Evolutionary conservation across 2,329 filamentous ascomycete species (phyloP), one percentile per base, ranked within the genome.

Genomic region (Xylariaceae sp.): DNA sequence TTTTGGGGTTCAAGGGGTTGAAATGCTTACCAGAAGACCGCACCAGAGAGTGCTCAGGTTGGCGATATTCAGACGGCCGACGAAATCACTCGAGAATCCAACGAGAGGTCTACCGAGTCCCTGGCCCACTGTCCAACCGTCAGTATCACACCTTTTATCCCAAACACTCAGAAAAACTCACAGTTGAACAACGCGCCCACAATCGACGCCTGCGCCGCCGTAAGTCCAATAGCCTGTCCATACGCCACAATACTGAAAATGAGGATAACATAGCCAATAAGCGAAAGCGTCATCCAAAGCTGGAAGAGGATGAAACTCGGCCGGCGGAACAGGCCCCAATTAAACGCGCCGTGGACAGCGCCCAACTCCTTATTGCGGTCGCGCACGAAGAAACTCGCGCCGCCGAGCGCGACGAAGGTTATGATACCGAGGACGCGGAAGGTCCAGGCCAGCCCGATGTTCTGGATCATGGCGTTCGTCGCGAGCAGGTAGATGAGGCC

Each of bases 211-310:
- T 92, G 85, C 4, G 82, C 78, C 1, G 88, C 77, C 0, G 79
- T 78, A 35, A 92, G 80, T 1, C 89, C 89, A 49, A 92, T 82
- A 3, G 80, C 80, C 58, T 82, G 80, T 44, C 87, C 87, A 68
- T 91, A 93, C 70, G 87, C 89, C 11, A 89, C 85, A 51, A 92
- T 75, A 9, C 84, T 88, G 73, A 92, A 93, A 50, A 92, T 80
- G n/a, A 92, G 78, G 3, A 90, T 87, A 30, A 89, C 80, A 67
- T 93, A 93, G 4, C 82, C 88, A 11, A 93, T 75, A 74, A 92
- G 84, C 61, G 82, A 86, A 63, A 92, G 85, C 72, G 86, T 84
- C 6, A 87, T 86, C 77, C 86, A 94, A 2, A 74, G 78, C 44
- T 90, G 72, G 10, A 90, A 77, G 1, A 91, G 75, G 30, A 86